Conservation (phyloP, 371 early-diverging fungal species). For the Apophysomyces trapeziformis region DNA sequence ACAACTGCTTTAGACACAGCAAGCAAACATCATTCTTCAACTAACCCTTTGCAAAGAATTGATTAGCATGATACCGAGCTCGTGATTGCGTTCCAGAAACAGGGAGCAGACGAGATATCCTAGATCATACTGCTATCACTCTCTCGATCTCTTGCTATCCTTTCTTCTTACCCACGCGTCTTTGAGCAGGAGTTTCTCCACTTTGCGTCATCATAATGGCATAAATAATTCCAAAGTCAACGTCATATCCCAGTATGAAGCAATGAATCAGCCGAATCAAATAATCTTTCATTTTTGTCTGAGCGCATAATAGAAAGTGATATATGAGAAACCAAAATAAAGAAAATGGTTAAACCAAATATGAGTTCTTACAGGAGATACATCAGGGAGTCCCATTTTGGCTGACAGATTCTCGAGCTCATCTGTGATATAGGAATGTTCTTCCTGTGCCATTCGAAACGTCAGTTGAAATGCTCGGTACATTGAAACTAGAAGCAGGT, state of each 20-base stretch:
- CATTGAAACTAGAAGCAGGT: background rate
- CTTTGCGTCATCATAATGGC: conserved; percentile 61
- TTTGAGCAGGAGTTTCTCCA: conserved; percentile 46
- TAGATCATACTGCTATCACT: conserved; percentile 13
- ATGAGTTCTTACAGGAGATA: conserved; percentile 36
- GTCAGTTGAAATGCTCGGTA: background rate
- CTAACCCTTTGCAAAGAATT: conserved; percentile 57
- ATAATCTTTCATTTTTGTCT: conserved; percentile 51
- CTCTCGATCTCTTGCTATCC: background rate
- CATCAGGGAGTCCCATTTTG: conserved; percentile 43
- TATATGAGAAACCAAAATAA: background rate
- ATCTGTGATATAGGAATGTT: conserved; percentile 29
- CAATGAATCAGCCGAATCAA: conserved; percentile 53
- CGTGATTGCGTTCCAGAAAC: conserved; percentile 43
- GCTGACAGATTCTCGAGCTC: conserved; percentile 29
- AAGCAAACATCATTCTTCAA: background rate
- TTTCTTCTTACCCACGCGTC: conserved; percentile 44
- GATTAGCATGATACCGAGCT: conserved; percentile 55
- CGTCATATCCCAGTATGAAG: conserved; percentile 56
- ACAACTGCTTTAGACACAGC: background rate
- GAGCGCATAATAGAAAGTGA: background rate
- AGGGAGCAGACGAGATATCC: conserved; percentile 55
- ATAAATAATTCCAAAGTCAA: conserved; percentile 56
- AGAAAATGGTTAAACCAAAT: background rate
- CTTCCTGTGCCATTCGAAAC: conserved; percentile 32